Conservation (phyloP, 352 stramenopile genomes). For the Pythium angustatum region DNA sequence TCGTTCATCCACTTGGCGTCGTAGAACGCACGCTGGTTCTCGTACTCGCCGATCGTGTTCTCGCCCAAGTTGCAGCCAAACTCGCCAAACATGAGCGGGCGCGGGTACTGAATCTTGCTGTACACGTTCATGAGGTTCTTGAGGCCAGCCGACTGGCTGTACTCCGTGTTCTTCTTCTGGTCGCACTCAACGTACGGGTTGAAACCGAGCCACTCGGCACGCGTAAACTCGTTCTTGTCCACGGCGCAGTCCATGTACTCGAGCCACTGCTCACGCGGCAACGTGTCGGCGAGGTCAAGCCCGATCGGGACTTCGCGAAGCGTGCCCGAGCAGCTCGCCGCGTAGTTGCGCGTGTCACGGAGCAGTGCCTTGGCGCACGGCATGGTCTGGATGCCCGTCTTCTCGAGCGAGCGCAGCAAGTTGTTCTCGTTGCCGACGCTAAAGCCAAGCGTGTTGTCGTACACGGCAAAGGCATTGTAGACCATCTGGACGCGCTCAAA, state of each 20-base stretch:
- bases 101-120: constrained; percentile 37
- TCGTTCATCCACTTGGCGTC: constrained; percentile 57
- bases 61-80: constrained; percentile 53
- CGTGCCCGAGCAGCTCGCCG: constrained; percentile 31
- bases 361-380: constrained; percentile 56
- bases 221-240: constrained; percentile 43
- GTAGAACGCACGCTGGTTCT: constrained; percentile 51
- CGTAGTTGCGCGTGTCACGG: constrained; percentile 48
- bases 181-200: constrained; percentile 68
- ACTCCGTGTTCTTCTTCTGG: constrained; percentile 37
- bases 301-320: constrained; percentile 51
- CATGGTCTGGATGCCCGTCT: constrained; percentile 34
- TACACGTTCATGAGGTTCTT: constrained; percentile 52
- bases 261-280: constrained; percentile 37
- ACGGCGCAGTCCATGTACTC: constrained; percentile 53
- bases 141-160: constrained; percentile 41
- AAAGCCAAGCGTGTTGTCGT: constrained; percentile 60
- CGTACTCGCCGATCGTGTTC: constrained; percentile 55
- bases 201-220: constrained; percentile 49
- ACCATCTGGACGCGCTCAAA: constrained; percentile 45
- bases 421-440: constrained; percentile 61
- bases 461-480: constrained; percentile 59
- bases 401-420: constrained; percentile 36
- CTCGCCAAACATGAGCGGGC: constrained; percentile 58
- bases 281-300: constrained; percentile 50